These are phyloP conservation scores for Hippophae tibetana DNA, from an alignment of 306 rosid genomes.

Conservation along the genomic window DNA sequence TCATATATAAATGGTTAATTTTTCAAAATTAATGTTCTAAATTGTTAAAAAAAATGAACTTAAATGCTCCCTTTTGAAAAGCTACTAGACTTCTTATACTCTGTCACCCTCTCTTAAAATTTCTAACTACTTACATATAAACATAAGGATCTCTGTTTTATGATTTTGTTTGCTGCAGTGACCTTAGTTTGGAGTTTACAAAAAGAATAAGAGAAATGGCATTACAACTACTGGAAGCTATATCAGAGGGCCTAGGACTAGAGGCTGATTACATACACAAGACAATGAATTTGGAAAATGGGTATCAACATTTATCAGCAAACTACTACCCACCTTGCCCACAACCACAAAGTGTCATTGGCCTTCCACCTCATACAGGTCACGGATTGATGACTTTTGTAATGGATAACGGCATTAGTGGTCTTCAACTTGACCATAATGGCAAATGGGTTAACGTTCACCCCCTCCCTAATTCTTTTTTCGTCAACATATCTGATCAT, in stretches of 20 bases:
- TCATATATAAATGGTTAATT: too few relatives aligned
- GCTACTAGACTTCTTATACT: too few relatives aligned
- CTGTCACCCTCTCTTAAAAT: too few relatives aligned
- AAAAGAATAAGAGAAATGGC: conserved; percentile 4
- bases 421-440: conserved; percentile 6
- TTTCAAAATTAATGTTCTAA: too few relatives aligned
- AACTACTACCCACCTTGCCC: conserved; percentile 11
- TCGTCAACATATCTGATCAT: conserved; percentile 8
- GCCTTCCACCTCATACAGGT: conserved; percentile 8
- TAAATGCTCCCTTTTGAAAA: too few relatives aligned
- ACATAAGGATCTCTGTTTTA: too few relatives aligned
- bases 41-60: too few relatives aligned
- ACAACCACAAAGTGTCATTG: conserved; percentile 5
- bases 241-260: conserved; percentile 9
- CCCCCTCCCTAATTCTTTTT: conserved; percentile 1
- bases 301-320: conserved; percentile 2
- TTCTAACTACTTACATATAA: too few relatives aligned
- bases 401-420: conserved; percentile 1
- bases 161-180: not conserved
- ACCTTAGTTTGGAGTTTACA: conserved; percentile 1
- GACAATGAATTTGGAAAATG: conserved; percentile 9
- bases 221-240: not conserved
- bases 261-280: conserved; percentile 7
- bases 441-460: conserved; percentile 3
- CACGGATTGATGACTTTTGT: conserved; percentile 3